These are phyloP conservation scores for Spongispora temasekensis DNA, from an alignment of 1,284 basidiomycete species.

Conservation along the genomic window DNA sequence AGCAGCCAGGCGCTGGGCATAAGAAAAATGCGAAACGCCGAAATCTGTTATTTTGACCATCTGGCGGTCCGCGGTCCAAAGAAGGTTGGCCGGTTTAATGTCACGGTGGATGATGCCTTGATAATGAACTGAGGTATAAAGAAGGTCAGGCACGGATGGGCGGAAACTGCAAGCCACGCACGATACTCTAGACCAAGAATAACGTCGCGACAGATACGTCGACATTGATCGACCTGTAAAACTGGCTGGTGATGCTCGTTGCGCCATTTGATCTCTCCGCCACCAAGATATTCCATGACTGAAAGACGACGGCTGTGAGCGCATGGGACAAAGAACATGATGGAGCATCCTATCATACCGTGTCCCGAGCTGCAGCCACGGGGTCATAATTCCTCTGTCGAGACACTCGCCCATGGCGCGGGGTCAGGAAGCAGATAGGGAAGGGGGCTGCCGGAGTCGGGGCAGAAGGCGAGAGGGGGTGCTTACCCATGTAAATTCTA, in stretches of 20 bases:
- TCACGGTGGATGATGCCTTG: constrained; percentile 99
- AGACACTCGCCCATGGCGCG: constrained; percentile 19
- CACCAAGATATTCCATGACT: constrained; percentile 97
- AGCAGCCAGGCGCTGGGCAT: constrained; percentile 72
- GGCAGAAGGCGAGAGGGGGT: constrained; percentile 11
- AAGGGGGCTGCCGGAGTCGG: constrained; percentile 14
- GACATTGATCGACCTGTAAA: constrained; percentile 79
- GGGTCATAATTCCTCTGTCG: constrained; percentile 34
- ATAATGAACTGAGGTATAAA: constrained; percentile 71
- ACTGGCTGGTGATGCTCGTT: constrained; percentile 65
- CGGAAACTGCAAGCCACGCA: constrained; percentile 43
- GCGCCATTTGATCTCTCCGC: constrained; percentile 94
- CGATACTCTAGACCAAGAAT: constrained; percentile 93
- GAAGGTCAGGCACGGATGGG: constrained; percentile 8
- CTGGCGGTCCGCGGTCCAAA: constrained; percentile 81
- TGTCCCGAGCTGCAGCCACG: constrained; percentile 33
- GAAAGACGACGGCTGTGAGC: constrained; percentile 18
- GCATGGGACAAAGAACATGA: constrained; percentile 8
- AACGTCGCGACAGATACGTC: constrained; percentile 89
- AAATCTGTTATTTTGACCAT: constrained; percentile 98
- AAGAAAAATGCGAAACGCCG: constrained; percentile 95
- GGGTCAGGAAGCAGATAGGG: constrained; percentile 25
- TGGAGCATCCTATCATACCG: constrained; percentile 31
- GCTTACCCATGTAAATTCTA: constrained; percentile 92
- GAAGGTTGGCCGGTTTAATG: constrained; percentile 97